Percentiles rank a stretch among this genome's conserved stretches.
phyloP scores from a whole-genome alignment of 768 basidiomycete species.

The Xanthoconium purpureum region DNA sequence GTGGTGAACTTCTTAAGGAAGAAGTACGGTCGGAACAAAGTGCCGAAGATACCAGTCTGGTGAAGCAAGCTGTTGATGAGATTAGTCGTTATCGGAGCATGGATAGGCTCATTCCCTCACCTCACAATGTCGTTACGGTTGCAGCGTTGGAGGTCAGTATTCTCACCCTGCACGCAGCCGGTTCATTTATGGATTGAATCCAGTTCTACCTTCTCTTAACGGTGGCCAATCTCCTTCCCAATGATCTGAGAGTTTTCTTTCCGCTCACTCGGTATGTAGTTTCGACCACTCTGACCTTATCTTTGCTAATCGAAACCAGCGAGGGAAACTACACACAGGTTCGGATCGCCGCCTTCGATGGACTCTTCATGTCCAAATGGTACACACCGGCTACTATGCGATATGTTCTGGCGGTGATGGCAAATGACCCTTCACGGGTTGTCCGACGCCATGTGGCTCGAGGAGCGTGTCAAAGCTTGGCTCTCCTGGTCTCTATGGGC shows the following conservation, averaged over 20 bases:
- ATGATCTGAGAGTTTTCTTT: conserved; percentile 76
- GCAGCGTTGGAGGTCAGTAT: conserved; percentile 83
- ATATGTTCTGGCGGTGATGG: conserved; percentile 84
- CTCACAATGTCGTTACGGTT: conserved; percentile 89
- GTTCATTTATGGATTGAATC: conserved; percentile 4
- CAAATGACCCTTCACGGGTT: conserved; percentile 76
- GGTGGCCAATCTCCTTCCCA: conserved; percentile 73
- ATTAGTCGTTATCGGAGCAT: conserved; percentile 91
- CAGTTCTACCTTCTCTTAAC: conserved; percentile 82
- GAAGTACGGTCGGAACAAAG: conserved; percentile 66
- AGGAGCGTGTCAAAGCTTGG: conserved; percentile 81
- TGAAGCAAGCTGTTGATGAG: conserved; percentile 75
- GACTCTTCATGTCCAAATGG: conserved; percentile 87
- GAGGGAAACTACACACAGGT: conserved; percentile 94
- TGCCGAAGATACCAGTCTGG: conserved; percentile 62
- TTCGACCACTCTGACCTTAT: not conserved
- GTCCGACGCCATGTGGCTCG: conserved; percentile 87
- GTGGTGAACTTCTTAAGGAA: conserved; percentile 69
- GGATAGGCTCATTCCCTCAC: conserved; percentile 92
- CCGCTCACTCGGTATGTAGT: conserved; percentile 76
- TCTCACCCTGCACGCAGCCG: not conserved
- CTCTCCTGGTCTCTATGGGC: conserved; percentile 82
- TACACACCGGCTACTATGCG: conserved; percentile 79
- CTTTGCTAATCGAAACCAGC: conserved; percentile 39
- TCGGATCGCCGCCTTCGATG: conserved; percentile 91